Base-by-base conservation (phyloP, 768 basidiomycete genomes). In the Naganishia friedmannii region DNA sequence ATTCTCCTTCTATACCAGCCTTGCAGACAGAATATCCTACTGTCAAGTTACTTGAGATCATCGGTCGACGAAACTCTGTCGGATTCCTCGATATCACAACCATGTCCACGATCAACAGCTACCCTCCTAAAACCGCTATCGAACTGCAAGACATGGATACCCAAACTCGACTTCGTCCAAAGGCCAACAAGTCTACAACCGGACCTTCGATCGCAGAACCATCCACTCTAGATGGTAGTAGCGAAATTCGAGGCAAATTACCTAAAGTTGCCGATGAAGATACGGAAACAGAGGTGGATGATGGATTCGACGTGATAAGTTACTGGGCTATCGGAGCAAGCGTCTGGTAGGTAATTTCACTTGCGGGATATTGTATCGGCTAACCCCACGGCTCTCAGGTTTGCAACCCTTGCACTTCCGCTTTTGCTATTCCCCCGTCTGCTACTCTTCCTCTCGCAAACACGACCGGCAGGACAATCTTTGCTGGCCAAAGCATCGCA, bases 391-490 rank as follows among this genome's bases (percentile, higher is more conserved):
- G 19, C 46, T 23, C 45, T 53, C 63, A 81, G 80, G 80, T 77
- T 78, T 67, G 58, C 72, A 32, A 53, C 72, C 37, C 75, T 79
- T 29, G 76, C 75, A 31, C 28, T 78, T 17, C 80, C 78, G 1
- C 68, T 79, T 0, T 67, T 81, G 10, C 74, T 81, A 39, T 81
- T 81, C 72, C 78, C 80, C 3, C 75, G 80, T 15, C 72, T 81
- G 54, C 72, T 81, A 19, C 66, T 79, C n/a, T 81, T 81, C 73
- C 77, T 81, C 72, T 65, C 78, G 15, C 80, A 81, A 68, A 73
- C 72, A 0, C 58, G 53, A 57, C 46, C 56, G 32, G 53, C 23
- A 21, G 58, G 69, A 55, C 28, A 70, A 3, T 63, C 73, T 17
- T 48, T 70, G 6, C 60, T 67, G 54, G 39, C 67, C 37, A 56